phyloP scores from a whole-genome alignment of 768 basidiomycete genomes.

The Trametopsis cervina region DNA sequence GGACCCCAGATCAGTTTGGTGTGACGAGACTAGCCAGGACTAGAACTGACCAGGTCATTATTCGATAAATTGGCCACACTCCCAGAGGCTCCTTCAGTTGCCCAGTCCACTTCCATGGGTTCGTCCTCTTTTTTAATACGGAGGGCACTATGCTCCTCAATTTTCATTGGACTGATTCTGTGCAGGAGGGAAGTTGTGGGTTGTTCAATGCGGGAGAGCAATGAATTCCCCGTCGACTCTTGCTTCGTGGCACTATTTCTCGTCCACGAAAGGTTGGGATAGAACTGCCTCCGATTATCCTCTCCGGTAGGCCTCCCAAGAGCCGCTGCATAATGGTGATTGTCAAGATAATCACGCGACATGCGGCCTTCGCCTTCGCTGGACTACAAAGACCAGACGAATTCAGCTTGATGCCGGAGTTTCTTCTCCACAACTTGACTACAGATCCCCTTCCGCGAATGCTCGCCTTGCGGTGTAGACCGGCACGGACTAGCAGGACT shows the following conservation, averaged over 20 bases:
- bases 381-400: too few species aligned
- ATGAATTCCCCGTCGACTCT: conserved; percentile 1
- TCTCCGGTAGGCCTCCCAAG: too few species aligned
- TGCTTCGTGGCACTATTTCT: not conserved
- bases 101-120: not conserved
- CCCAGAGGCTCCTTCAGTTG: too few species aligned
- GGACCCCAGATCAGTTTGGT: not conserved
- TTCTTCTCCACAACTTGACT: too few species aligned
- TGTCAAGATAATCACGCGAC: not conserved
- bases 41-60: not conserved
- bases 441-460: too few species aligned
- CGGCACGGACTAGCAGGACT: too few species aligned
- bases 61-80: too few species aligned
- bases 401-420: too few species aligned
- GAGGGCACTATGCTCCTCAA: not conserved
- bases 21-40: not conserved
- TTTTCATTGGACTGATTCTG: conserved; percentile 1
- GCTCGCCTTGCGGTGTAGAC: too few species aligned
- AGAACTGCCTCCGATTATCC: not conserved
- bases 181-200: conserved; percentile 2
- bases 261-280: not conserved
- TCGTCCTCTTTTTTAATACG: not conserved
- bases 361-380: too few species aligned
- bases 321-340: too few species aligned
- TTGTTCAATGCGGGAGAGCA: conserved; percentile 4